These are phyloP conservation scores for Capsicum chinense DNA, from an alignment of 257 asterid species.

Conservation along the genomic window DNA sequence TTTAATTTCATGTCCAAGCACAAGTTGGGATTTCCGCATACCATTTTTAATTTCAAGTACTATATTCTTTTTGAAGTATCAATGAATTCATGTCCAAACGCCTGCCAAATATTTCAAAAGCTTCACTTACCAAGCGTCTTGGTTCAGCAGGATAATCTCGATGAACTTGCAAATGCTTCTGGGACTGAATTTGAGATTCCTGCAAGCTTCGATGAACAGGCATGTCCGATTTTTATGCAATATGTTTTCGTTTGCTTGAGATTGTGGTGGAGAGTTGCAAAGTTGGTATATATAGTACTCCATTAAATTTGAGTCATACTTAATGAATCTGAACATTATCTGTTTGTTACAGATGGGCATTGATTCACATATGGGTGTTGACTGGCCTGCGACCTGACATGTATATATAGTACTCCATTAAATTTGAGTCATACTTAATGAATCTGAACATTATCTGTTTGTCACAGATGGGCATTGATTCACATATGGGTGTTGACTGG, in stretches of 20 bases:
- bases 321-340: background rate
- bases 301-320: background rate
- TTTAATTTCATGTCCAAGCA: background rate
- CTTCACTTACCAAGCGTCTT: background rate
- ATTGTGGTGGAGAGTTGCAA: background rate
- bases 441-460: background rate
- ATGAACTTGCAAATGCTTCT: conserved; percentile 42
- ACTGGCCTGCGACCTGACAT: conserved; percentile 36
- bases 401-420: background rate
- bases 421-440: background rate
- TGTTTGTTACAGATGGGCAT: conserved; percentile 33
- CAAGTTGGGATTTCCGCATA: background rate
- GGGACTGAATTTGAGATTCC: conserved; percentile 48
- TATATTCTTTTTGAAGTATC: background rate
- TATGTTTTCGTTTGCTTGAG: background rate
- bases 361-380: conserved; percentile 34
- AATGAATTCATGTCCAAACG: background rate
- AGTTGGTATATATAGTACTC: background rate
- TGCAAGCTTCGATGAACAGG: conserved; percentile 43
- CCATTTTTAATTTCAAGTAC: background rate
- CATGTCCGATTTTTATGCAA: conserved; percentile 32
- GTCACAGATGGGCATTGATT: conserved; percentile 36
- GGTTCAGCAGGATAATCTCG: conserved; percentile 42
- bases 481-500: conserved; percentile 41
- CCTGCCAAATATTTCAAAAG: conserved; percentile 11